These are phyloP conservation scores for Pulveroboletus sp. DNA, from an alignment of 768 basidiomycete genomes.

Conservation along the genomic window DNA sequence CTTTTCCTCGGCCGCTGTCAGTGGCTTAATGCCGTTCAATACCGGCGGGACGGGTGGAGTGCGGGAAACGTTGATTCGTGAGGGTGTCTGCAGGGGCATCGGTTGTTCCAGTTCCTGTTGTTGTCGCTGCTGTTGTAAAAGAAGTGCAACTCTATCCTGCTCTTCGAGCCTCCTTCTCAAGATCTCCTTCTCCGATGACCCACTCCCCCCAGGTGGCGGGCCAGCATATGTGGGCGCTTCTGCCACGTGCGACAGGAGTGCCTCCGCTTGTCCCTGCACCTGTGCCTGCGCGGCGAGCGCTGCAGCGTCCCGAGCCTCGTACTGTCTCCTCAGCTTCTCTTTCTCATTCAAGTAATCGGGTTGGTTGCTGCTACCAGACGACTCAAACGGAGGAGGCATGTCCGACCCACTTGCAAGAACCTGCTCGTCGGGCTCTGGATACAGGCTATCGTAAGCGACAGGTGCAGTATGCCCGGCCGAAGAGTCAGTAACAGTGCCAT, in stretches of 20 bases:
- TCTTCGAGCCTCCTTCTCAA: constrained; percentile 53
- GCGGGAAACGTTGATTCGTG: constrained; percentile 23
- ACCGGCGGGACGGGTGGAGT: constrained; percentile 29
- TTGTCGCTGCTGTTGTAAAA: constrained; percentile 13
- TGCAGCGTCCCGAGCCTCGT: constrained; percentile 63
- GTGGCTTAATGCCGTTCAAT: constrained; percentile 24
- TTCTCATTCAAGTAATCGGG: constrained; percentile 54
- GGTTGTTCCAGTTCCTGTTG: constrained; percentile 8
- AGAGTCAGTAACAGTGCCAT: constrained; percentile 17
- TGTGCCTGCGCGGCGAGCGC: constrained; percentile 30
- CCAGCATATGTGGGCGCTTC: constrained; percentile 22
- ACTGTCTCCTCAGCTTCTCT: constrained; percentile 58
- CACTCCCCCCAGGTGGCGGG: constrained; percentile 21
- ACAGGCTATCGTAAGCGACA: constrained; percentile 60
- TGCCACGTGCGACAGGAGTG: constrained; percentile 16
- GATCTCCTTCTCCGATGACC: constrained; percentile 51
- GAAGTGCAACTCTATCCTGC: constrained; percentile 42
- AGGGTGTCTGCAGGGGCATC: constrained; percentile 23
- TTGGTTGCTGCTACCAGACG: constrained; percentile 32
- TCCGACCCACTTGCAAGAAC: constrained; percentile 25
- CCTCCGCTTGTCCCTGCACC: neutral
- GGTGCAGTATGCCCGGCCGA: constrained; percentile 34
- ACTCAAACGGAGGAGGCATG: constrained; percentile 53
- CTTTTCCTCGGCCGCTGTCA: constrained; percentile 80
- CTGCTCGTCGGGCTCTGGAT: constrained; percentile 37